Base-by-base conservation (phyloP, 306 rosid genomes). In the Echinosophora koreensis region DNA sequence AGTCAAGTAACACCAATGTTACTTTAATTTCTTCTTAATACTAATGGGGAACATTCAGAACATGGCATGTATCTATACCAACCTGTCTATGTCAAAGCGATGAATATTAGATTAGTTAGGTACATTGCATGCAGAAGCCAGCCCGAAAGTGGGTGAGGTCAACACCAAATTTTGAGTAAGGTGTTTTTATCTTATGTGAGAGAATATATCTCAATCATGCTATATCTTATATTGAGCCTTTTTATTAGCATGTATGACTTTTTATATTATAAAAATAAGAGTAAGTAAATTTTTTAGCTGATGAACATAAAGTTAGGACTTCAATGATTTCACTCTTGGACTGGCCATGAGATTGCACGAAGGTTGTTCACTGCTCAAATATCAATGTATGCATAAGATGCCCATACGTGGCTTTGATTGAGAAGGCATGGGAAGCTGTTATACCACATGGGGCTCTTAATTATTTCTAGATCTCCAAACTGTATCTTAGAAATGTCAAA, bases 121-220 rank as follows among this genome's bases (percentile, higher is more conserved):
- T 68, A 1, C 86, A 79, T 32, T 78, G 83, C 67, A 78, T 71
- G 80, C n/a, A n/a, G n/a, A n/a, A n/a, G n/a, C n/a, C n/a, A n/a
- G n/a, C n/a, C n/a, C n/a, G n/a, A n/a, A n/a, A n/a, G n/a, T n/a
- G n/a, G n/a, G n/a, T n/a, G n/a, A n/a, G n/a, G n/a, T n/a, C n/a
- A n/a, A n/a, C n/a, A n/a, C n/a, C n/a, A n/a, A n/a, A n/a, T n/a
- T n/a, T n/a, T n/a, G n/a, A n/a, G n/a, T n/a, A n/a, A n/a, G n/a
- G n/a, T n/a, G n/a, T n/a, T n/a, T n/a, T n/a, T n/a, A n/a, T n/a
- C n/a, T n/a, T n/a, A n/a, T n/a, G n/a, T n/a, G n/a, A n/a, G n/a
- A n/a, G n/a, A n/a, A n/a, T n/a, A n/a, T n/a, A n/a, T n/a, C n/a
- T n/a, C n/a, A n/a, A n/a, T n/a, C n/a, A n/a, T n/a, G n/a, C n/a